These are phyloP conservation scores for Penicillium odoratum DNA, from an alignment of 495 filamentous ascomycete genomes.

Conservation along the genomic window DNA sequence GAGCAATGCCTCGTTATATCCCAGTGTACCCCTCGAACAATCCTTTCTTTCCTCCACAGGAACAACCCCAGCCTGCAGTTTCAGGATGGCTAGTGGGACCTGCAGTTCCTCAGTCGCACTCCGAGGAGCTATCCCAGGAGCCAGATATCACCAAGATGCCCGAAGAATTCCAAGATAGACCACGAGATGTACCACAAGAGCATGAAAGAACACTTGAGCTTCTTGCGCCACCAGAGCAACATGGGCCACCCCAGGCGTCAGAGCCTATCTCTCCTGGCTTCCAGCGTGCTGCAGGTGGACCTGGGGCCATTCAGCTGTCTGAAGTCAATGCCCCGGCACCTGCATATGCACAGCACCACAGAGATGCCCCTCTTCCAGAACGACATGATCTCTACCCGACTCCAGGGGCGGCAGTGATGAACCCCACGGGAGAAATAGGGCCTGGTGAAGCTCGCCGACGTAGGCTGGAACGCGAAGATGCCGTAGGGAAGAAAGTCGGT, in stretches of 20 bases:
- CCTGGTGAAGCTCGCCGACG: conserved; percentile 55
- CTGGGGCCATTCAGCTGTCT: conserved; percentile 48
- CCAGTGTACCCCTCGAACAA: conserved; percentile 29
- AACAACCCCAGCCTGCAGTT: background rate
- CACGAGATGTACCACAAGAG: conserved; percentile 9
- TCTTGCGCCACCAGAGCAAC: conserved; percentile 1
- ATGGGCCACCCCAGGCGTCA: conserved; percentile 13
- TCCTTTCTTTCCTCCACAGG: background rate
- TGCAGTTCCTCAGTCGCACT: background rate
- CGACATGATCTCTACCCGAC: conserved; percentile 26
- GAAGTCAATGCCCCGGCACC: conserved; percentile 42
- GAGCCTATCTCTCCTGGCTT: conserved; percentile 43
- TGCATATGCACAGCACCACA: conserved; percentile 29
- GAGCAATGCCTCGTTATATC: conserved; percentile 28
- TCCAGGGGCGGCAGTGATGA: conserved; percentile 23
- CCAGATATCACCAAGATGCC: conserved; percentile 4
- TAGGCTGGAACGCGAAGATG: conserved; percentile 64
- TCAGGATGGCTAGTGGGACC: background rate
- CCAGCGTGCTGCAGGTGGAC: conserved; percentile 40
- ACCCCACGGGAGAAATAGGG: conserved; percentile 34
- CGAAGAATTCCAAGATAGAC: background rate
- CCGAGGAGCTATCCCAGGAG: conserved; percentile 6
- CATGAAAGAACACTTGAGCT: background rate
- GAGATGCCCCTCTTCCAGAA: conserved; percentile 25
- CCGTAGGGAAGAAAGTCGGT: conserved; percentile 51